phyloP scores from a whole-genome alignment of 1,284 basidiomycete genomes.

The Erythrobasidium hasegawianum region DNA sequence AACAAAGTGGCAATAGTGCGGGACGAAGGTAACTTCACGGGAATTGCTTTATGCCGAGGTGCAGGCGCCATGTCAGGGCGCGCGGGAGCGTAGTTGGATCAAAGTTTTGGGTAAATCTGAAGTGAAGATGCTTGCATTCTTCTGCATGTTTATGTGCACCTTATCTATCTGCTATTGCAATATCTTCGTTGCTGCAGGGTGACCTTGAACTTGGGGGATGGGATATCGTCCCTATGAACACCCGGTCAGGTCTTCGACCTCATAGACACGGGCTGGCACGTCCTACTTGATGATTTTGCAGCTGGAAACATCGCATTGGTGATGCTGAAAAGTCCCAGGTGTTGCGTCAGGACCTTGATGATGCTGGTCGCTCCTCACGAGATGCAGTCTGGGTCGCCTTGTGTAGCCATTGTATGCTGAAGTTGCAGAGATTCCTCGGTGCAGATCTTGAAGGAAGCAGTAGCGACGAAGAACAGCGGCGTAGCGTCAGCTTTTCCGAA shows the following conservation, averaged over 20 bases:
- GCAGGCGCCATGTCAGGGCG: too few species aligned
- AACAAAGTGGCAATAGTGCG: too few species aligned
- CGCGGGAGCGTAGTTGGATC: too few species aligned
- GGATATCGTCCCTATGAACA: constrained; percentile 44
- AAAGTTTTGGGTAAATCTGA: too few species aligned
- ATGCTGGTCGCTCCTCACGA: constrained; percentile 13
- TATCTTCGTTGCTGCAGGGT: too few species aligned
- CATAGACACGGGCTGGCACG: background rate
- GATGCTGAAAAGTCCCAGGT: background rate
- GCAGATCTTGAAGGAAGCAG: background rate
- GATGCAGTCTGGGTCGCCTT: constrained; percentile 25
- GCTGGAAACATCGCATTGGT: constrained; percentile 3
- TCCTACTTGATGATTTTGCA: constrained; percentile 53
- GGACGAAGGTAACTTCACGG: too few species aligned
- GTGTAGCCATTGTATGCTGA: constrained; percentile 1
- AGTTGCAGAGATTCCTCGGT: background rate
- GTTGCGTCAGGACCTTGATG: too few species aligned
- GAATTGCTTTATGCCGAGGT: too few species aligned
- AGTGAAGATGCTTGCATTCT: too few species aligned
- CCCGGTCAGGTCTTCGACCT: constrained; percentile 11
- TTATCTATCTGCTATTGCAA: too few species aligned
- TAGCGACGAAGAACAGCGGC: too few species aligned
- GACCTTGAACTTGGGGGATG: constrained; percentile 51
- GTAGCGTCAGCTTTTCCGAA: background rate
- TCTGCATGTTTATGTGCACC: too few species aligned